Conservation (phyloP, 208 protist genomes). For the Wallacemonas sp. region DNA sequence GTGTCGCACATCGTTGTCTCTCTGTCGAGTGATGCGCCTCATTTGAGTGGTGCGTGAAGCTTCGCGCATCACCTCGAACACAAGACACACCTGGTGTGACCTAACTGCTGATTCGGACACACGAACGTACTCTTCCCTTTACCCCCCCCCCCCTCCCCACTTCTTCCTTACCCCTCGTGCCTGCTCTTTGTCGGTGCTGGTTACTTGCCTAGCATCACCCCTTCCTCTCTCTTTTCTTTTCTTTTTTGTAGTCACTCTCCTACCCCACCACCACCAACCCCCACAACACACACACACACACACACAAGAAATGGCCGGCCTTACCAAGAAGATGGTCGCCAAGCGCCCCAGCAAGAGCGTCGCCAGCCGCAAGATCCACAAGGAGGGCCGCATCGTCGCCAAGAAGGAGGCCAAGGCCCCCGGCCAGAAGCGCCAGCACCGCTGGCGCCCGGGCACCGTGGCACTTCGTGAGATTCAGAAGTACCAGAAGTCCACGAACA, state of each 20-base stretch:
- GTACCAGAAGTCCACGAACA: conserved; percentile 98
- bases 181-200: background rate
- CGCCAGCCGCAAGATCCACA: conserved; percentile 75
- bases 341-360: conserved; percentile 82
- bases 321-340: conserved; percentile 50
- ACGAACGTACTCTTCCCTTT: too few relatives aligned
- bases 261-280: too few relatives aligned
- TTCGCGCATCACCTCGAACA: too few relatives aligned
- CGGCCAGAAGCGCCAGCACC: conserved; percentile 96
- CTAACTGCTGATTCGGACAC: too few relatives aligned
- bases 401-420: conserved; percentile 60
- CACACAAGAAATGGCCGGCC: conserved; percentile 47
- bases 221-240: conserved; percentile 8
- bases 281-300: too few relatives aligned
- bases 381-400: conserved; percentile 60
- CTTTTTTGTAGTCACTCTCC: conserved; percentile 15
- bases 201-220: background rate
- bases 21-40: too few relatives aligned
- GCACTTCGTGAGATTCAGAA: conserved; percentile 98
- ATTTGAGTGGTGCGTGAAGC: too few relatives aligned
- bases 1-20: too few relatives aligned
- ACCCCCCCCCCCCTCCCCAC: background rate
- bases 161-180: background rate
- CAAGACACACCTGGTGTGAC: too few relatives aligned
- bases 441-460: conserved; percentile 99